Percentiles rank a stretch among this genome's conserved stretches.
Conservation (phyloP, 495 filamentous ascomycete species). For the Talaromyces adpressus region DNA sequence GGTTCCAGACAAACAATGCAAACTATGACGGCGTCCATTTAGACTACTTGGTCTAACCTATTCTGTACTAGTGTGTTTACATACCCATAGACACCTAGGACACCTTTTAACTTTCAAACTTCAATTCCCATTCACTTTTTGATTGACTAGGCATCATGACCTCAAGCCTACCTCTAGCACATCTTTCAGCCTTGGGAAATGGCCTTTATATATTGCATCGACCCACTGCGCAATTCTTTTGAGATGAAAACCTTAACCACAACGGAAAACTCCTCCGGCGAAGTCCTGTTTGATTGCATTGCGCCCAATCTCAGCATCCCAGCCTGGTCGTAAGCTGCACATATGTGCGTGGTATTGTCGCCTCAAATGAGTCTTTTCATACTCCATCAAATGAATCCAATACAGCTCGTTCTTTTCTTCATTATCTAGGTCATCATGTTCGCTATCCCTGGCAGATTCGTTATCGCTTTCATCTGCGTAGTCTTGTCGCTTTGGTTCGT, state of each 20-base stretch:
- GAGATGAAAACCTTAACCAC: neutral
- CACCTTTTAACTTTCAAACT: neutral
- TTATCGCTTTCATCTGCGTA: conserved; percentile 24
- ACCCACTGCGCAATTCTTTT: neutral
- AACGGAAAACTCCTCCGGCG: neutral
- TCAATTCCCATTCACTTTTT: no score
- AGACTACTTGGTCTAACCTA: neutral
- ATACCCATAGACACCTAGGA: no score
- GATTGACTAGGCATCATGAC: neutral
- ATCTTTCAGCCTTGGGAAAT: neutral
- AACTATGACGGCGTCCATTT: neutral
- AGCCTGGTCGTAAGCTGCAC: conserved; percentile 14
- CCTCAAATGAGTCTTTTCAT: conserved; percentile 28
- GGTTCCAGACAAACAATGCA: conserved; percentile 8
- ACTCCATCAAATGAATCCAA: conserved; percentile 17
- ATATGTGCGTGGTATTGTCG: conserved; percentile 25
- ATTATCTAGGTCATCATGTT: conserved; percentile 9
- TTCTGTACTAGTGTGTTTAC: neutral
- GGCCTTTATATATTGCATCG: neutral
- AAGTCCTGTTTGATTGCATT: conserved; percentile 1
- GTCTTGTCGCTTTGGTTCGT: conserved; percentile 21
- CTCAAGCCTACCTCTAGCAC: neutral
- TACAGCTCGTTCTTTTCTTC: conserved; percentile 11
- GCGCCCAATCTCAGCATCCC: conserved; percentile 8
- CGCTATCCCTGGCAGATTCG: conserved; percentile 14